Evolutionary conservation across 768 basidiomycete genomes (phyloP), one percentile per base, ranked within the genome.

Genomic region (Suillus variegatus): DNA sequence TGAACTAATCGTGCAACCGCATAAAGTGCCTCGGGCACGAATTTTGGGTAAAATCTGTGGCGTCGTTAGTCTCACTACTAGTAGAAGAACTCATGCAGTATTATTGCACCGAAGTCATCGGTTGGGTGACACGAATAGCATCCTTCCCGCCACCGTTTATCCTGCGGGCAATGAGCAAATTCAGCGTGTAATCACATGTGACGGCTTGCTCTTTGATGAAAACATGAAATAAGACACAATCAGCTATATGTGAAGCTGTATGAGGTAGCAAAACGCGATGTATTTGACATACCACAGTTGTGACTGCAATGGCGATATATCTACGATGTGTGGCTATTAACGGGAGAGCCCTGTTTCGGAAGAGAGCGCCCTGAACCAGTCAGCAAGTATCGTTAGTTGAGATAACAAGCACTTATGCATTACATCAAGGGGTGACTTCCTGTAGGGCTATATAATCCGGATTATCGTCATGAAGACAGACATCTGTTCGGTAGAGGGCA

Each of bases 151-250:
- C 95, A 94, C 8, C 84, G 75, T n/a, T 82, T 84, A n/a, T 87
- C 89, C 76, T 88, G 86, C 0, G 91, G 90, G 75, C 96, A 94
- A 76, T 95, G 94, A 76, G 95, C 93, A 86, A 98, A 98, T 13
- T 95, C 94, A 70, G 94, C 90, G 71, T 98, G 95, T 41, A 99
- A 4, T 89, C 58, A 10, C 43, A 12, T 68, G 28, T 5, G 8
- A 40, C 60, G 52, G 5, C 25, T 18, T n/a, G 43, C 36, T n/a
- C 25, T 20, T 3, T 12, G 38, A 10, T 18, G 2, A 2, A 54
- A 18, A 20, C 13, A 77, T 47, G 16, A 76, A 62, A 41, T 76
- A 69, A 63, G 63, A 75, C 4, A 74, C 25, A 9, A 54, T 63
- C 22, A 67, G 13, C 74, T 75, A 18, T 44, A 60, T 61, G 41